Evolutionary conservation across 2,329 filamentous ascomycete species (phyloP).

Genomic region (Diaporthe citri): DNA sequence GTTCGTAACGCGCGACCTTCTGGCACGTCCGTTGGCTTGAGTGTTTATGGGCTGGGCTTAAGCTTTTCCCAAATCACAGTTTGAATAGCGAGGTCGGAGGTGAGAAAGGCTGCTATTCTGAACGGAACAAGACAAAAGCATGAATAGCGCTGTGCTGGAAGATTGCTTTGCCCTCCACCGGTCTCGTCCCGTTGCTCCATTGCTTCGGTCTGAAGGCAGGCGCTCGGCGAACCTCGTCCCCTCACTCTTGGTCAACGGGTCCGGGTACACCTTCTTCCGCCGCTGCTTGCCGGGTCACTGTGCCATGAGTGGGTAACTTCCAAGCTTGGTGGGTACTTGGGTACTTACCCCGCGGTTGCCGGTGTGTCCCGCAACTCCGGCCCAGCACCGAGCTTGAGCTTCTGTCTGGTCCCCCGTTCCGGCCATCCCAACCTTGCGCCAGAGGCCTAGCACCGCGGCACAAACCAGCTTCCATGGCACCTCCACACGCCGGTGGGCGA

Average conservation of each 20-base stretch:
- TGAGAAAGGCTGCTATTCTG: neutral
- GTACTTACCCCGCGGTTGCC: slow-evolving; percentile 7
- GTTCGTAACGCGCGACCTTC: neutral
- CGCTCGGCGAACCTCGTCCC: too few relatives aligned
- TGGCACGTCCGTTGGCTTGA: neutral
- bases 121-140: neutral
- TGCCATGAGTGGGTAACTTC: neutral
- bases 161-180: neutral
- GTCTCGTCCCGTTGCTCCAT: neutral
- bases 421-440: neutral
- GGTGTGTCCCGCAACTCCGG: neutral
- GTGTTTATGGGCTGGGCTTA: neutral
- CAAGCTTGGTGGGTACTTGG: neutral
- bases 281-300: slow-evolving; percentile 1
- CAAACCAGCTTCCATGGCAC: neutral
- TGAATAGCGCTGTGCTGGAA: neutral
- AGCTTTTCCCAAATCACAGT: neutral
- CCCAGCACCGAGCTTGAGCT: neutral
- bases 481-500: neutral
- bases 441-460: neutral
- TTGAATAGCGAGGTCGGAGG: neutral
- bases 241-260: too few relatives aligned
- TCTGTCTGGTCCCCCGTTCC: neutral
- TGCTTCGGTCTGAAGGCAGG: neutral
- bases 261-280: slow-evolving; percentile 35